These are phyloP conservation scores for Crithidia sp. DNA, from an alignment of 208 protist genomes.

Conservation along the genomic window DNA sequence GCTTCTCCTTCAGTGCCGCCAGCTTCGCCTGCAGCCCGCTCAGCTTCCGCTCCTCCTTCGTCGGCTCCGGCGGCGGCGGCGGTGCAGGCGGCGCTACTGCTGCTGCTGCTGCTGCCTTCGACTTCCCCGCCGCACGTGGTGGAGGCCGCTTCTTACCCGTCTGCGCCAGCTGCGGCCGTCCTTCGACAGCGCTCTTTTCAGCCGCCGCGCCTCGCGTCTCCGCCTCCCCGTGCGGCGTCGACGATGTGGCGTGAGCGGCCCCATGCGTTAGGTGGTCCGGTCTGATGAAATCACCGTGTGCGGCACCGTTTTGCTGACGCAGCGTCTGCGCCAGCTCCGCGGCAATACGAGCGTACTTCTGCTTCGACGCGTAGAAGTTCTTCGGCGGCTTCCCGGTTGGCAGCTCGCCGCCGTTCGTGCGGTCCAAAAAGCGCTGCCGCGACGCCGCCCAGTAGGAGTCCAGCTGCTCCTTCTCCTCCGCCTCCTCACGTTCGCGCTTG, in stretches of 20 bases:
- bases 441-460: constrained; percentile 40
- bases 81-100: constrained; percentile 21
- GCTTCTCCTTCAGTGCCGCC: constrained; percentile 76
- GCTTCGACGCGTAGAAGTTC: constrained; percentile 64
- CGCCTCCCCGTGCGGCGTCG: not conserved
- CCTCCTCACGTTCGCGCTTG: constrained; percentile 74
- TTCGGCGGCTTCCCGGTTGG: constrained; percentile 47
- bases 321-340: constrained; percentile 62
- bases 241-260: constrained; percentile 1
- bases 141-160: constrained; percentile 12
- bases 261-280: not conserved
- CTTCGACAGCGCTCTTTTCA: not conserved
- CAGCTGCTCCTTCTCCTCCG: constrained; percentile 39
- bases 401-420: constrained; percentile 59
- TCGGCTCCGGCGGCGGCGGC: constrained; percentile 50
- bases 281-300: not conserved
- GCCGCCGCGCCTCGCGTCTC: not conserved
- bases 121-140: constrained; percentile 1
- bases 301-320: constrained; percentile 34
- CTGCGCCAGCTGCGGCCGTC: not conserved
- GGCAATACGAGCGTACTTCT: constrained; percentile 65
- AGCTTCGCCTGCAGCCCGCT: constrained; percentile 85
- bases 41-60: constrained; percentile 86
- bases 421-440: constrained; percentile 45
- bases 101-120: constrained; percentile 19